Evolutionary conservation across 805 yeast species (phyloP), one percentile per base, ranked within the genome.

Genomic region (Phaffomyces opuntiae): DNA sequence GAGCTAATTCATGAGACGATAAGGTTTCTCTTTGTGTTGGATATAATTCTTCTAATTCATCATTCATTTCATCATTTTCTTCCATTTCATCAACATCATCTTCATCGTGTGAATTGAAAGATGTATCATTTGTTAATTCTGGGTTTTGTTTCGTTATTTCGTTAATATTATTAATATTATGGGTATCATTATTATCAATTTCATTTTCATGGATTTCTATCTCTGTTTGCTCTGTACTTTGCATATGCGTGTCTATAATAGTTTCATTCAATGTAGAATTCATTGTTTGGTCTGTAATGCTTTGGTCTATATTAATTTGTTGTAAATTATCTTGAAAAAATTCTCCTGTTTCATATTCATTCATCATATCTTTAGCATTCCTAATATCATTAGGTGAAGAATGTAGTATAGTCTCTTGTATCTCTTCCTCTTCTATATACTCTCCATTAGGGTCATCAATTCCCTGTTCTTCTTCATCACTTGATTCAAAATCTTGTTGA

Each of bases 11-110:
- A 5, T 48, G 39, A 6, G 49, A 16, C 25, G 43, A 46, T 31
- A 59, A 38, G 3, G 55, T 49, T 33, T 57, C 61, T 5, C 58
- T 61, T 38, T 59, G 63, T 8, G 62, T 52, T 5, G 63, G 63
- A 34, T 53, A 59, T 21, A 59, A 41, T 25, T 59, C 63, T 35
- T 55, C 59, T n/a, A 57, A 24, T 37, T 59, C 63, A 37, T 55
- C 62, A n/a, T 43, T 42, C 7, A 24, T 35, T 19, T 49, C 52
- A 2, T 45, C 45, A 4, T 1, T 14, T n/a, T 33, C 24, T n/a
- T 33, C 24, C 17, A 16, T 33, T 5, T 16, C 25, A 31, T 12
- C 17, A 36, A 29, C n/a, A 19, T 24, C 29, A 27, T 39, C 24
- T 21, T 21, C 43, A 27, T 29, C 27, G 6, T 38, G 35, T 25